phyloP scores from a whole-genome alignment of 139 green algal genomes.

The Chlorella ohadii region DNA sequence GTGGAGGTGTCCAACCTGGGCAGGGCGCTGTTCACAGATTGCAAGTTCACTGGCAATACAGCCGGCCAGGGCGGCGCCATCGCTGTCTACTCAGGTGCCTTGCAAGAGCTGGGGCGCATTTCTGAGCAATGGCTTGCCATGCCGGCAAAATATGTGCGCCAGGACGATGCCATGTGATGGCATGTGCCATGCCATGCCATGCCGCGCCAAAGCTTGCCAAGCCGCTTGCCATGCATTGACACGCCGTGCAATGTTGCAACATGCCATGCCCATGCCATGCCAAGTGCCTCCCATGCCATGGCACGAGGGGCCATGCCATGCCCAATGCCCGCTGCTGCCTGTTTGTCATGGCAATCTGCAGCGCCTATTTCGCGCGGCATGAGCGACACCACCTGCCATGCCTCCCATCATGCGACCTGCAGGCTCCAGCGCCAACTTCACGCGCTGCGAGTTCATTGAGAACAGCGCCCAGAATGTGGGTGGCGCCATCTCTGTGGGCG shows the following conservation, averaged over 20 bases:
- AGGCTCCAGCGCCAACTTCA: conserved; percentile 33
- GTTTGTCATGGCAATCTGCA: conserved; percentile 15
- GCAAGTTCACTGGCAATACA: conserved; percentile 32
- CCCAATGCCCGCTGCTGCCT: too few species aligned
- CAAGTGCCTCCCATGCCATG: not conserved
- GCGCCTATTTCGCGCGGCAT: conserved; percentile 36
- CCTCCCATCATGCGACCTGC: too few species aligned
- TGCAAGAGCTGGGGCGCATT: too few species aligned
- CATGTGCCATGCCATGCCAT: too few species aligned
- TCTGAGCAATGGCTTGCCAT: too few species aligned
- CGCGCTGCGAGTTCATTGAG: conserved; percentile 24
- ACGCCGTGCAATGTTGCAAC: too few species aligned
- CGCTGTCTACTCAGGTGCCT: conserved; percentile 17
- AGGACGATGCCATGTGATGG: too few species aligned
- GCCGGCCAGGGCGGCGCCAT: conserved; percentile 30
- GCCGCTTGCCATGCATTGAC: too few species aligned
- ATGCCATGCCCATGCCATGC: not conserved
- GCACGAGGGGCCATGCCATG: too few species aligned
- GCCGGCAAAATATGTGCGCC: too few species aligned
- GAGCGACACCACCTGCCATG: too few species aligned
- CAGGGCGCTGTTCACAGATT: conserved; percentile 13
- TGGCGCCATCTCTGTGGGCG: conserved; percentile 32
- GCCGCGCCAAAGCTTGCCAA: too few species aligned
- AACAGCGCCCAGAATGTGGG: conserved; percentile 33
- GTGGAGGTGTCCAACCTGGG: conserved; percentile 25